Percentiles rank a stretch among this genome's conserved stretches.
phyloP scores from a whole-genome alignment of 2,329 filamentous ascomycete species.

The Drechslerella stenobrocha region DNA sequence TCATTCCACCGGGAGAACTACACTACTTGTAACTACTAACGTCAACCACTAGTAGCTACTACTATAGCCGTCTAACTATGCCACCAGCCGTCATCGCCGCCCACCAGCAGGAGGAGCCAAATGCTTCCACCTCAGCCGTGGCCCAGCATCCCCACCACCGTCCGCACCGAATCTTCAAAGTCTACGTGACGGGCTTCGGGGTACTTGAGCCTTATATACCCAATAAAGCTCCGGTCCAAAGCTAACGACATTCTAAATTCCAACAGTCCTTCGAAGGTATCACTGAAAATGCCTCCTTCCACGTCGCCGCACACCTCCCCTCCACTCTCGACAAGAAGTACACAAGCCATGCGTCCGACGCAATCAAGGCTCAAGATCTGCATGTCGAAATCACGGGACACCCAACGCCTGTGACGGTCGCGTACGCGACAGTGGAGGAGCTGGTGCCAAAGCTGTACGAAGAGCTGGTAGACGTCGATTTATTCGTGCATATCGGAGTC shows the following conservation, averaged over 20 bases:
- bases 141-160: conserved; percentile 21
- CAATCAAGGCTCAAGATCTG: conserved; percentile 13
- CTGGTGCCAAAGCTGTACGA: conserved; percentile 36
- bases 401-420: conserved; percentile 24
- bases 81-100: conserved; percentile 11
- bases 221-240: background rate
- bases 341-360: conserved; percentile 19
- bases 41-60: too few relatives aligned
- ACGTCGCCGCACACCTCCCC: conserved; percentile 35
- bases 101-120: background rate
- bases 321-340: conserved; percentile 34
- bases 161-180: conserved; percentile 39
- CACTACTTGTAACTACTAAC: too few relatives aligned
- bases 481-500: conserved; percentile 42
- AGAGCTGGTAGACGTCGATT: conserved; percentile 32
- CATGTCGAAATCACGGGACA: conserved; percentile 38
- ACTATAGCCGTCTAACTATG: too few relatives aligned
- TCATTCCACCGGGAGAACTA: too few relatives aligned
- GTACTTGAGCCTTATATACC: conserved; percentile 10
- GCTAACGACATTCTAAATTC: too few relatives aligned
- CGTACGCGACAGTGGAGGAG: conserved; percentile 17
- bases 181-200: conserved; percentile 42
- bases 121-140: conserved; percentile 3
- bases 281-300: conserved; percentile 31
- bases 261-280: conserved; percentile 26